Conservation (phyloP, 2,329 filamentous ascomycete species). For the Blumeria graminis region DNA sequence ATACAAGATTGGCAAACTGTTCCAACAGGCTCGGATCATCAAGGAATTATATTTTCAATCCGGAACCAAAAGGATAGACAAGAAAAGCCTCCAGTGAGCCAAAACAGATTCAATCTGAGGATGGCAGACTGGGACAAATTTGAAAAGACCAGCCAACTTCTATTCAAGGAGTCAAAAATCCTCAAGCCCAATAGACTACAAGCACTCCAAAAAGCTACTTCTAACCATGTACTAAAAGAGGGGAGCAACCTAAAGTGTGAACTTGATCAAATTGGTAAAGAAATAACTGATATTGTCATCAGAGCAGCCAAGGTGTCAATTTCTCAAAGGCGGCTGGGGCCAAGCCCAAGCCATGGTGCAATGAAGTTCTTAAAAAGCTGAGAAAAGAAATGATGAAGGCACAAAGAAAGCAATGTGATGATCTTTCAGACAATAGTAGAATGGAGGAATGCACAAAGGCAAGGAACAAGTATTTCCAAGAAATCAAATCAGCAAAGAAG, state of each 20-base stretch:
- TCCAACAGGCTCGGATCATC: not conserved
- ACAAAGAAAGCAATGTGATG: not conserved
- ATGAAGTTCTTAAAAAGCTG: not conserved
- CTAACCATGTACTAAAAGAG: not conserved
- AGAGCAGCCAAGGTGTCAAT: not conserved
- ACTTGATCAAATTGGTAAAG: not conserved
- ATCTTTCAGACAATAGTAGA: not conserved
- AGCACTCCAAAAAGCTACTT: not conserved
- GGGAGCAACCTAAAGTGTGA: not conserved
- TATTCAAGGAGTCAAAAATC: not conserved
- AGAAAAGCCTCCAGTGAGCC: not conserved
- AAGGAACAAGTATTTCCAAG: not conserved
- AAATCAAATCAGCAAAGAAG: not conserved
- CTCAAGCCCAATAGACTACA: not conserved
- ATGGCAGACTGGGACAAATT: not conserved
- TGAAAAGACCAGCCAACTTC: not conserved
- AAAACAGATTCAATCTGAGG: not conserved
- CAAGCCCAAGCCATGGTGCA: not conserved
- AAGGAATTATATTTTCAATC: not conserved
- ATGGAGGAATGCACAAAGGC: not conserved
- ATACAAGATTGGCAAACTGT: not conserved
- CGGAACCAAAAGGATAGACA: not conserved
- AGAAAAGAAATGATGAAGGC: not conserved
- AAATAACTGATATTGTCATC: not conserved
- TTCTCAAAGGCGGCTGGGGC: not conserved